These are phyloP conservation scores for Byssothecium circinans DNA, from an alignment of 2,329 filamentous ascomycete genomes.

Conservation along the genomic window DNA sequence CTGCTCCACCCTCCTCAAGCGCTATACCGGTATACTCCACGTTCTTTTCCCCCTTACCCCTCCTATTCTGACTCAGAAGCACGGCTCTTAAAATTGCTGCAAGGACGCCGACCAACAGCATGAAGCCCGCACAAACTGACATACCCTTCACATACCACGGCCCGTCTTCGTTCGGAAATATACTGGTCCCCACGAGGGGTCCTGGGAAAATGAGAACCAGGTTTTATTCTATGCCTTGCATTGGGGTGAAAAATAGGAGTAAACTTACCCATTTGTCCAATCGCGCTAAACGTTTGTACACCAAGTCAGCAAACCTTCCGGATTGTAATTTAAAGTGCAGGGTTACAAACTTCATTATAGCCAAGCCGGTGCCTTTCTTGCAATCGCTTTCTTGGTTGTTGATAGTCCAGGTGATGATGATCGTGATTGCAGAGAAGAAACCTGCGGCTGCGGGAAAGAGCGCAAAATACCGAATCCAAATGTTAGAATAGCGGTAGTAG, in stretches of 20 bases:
- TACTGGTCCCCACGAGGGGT: conserved; percentile 60
- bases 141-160: conserved; percentile 56
- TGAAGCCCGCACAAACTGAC: conserved; percentile 53
- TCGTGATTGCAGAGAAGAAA: conserved; percentile 82
- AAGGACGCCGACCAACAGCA: conserved; percentile 51
- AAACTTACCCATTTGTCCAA: conserved; percentile 68
- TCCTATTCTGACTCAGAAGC: conserved; percentile 36
- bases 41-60: conserved; percentile 6
- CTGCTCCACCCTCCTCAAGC: conserved; percentile 21
- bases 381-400: conserved; percentile 77
- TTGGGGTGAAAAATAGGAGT: no score
- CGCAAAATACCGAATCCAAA: conserved; percentile 65
- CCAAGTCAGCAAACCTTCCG: background rate
- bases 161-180: conserved; percentile 56
- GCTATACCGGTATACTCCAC: conserved; percentile 32
- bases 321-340: no score
- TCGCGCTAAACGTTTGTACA: conserved; percentile 43
- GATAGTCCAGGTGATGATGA: conserved; percentile 85
- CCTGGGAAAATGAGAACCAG: conserved; percentile 34
- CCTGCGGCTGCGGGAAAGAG: conserved; percentile 78
- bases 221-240: no score
- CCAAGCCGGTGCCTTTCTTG: conserved; percentile 74
- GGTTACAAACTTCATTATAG: conserved; percentile 64
- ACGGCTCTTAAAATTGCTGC: conserved; percentile 47
- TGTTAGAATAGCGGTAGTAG: conserved; percentile 39